Evolutionary conservation across 192 early-diverging fungal genomes (phyloP).

Genomic region (Entophlyctis helioformis): DNA sequence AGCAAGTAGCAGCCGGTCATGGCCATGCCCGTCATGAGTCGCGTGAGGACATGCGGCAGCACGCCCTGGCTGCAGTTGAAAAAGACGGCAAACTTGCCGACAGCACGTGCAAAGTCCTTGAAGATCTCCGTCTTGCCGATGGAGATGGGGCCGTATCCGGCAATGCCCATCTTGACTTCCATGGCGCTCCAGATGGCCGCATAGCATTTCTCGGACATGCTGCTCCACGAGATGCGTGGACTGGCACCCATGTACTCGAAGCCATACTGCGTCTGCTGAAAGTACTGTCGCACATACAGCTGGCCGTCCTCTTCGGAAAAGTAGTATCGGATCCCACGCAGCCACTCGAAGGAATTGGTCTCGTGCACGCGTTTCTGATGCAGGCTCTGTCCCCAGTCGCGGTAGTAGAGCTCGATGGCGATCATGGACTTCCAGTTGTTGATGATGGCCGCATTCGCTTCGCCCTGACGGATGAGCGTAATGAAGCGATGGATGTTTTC

Average conservation of each 20-base stretch:
- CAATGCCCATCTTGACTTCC: conserved; percentile 1
- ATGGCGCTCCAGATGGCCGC: neutral
- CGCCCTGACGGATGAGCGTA: too few relatives aligned
- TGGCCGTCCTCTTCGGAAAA: conserved; percentile 5
- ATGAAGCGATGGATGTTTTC: too few relatives aligned
- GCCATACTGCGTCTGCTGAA: neutral
- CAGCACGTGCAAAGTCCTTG: conserved; percentile 1
- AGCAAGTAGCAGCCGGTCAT: conserved; percentile 4
- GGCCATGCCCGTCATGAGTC: conserved; percentile 7
- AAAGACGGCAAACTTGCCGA: conserved; percentile 6
- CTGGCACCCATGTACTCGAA: conserved; percentile 4
- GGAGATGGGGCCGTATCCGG: neutral
- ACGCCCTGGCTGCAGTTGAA: conserved; percentile 1
- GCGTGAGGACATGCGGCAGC: neutral
- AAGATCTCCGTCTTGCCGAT: conserved; percentile 4
- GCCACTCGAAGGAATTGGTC: conserved; percentile 2
- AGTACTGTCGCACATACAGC: conserved; percentile 2
- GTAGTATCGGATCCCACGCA: conserved; percentile 3
- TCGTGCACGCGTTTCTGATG: neutral
- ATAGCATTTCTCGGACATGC: neutral
- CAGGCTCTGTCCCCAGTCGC: neutral
- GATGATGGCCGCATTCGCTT: neutral
- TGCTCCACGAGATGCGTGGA: too few relatives aligned
- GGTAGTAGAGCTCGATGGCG: neutral
- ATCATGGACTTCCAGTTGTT: neutral